These are phyloP conservation scores for Oryza nivara DNA, from an alignment of 176 grass and related monocot species.

Conservation along the genomic window DNA sequence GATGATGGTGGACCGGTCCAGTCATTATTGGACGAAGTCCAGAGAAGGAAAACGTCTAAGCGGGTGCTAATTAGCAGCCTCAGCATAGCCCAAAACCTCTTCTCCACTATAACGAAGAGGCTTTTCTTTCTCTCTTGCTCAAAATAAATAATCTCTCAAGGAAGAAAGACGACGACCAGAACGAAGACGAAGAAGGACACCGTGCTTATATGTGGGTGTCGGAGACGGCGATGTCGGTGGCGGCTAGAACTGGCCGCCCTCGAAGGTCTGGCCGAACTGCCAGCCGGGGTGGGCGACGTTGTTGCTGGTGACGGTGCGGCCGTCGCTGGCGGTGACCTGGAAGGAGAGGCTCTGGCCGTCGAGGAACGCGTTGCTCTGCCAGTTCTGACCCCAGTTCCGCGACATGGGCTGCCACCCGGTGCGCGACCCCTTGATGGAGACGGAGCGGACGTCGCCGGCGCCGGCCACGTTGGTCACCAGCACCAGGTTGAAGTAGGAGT, in stretches of 20 bases:
- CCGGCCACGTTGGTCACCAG: conserved; percentile 62
- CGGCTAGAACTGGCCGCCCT: conserved; percentile 53
- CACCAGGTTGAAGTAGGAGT: conserved; percentile 77
- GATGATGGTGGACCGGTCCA: neutral
- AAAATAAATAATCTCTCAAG: conserved; percentile 18
- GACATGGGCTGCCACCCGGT: conserved; percentile 64
- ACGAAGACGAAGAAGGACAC: neutral
- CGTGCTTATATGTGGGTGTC: neutral
- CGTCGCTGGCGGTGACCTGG: conserved; percentile 55
- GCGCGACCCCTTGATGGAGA: conserved; percentile 54
- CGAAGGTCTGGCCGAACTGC: conserved; percentile 63
- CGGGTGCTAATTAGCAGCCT: conserved; percentile 73
- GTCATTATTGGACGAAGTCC: neutral
- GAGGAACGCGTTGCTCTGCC: conserved; percentile 60
- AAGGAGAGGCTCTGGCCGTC: conserved; percentile 67
- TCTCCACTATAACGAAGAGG: conserved; percentile 55
- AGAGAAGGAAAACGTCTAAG: conserved; percentile 49
- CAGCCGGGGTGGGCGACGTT: conserved; percentile 41
- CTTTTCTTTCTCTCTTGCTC: conserved; percentile 7
- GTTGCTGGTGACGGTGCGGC: conserved; percentile 60
- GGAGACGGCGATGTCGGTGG: neutral
- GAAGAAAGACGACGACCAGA: neutral
- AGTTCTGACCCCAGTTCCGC: conserved; percentile 71
- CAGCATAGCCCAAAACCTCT: conserved; percentile 49
- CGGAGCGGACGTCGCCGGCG: conserved; percentile 47